phyloP scores from a whole-genome alignment of 2,329 filamentous ascomycete species.

The Sporothrix pallida region DNA sequence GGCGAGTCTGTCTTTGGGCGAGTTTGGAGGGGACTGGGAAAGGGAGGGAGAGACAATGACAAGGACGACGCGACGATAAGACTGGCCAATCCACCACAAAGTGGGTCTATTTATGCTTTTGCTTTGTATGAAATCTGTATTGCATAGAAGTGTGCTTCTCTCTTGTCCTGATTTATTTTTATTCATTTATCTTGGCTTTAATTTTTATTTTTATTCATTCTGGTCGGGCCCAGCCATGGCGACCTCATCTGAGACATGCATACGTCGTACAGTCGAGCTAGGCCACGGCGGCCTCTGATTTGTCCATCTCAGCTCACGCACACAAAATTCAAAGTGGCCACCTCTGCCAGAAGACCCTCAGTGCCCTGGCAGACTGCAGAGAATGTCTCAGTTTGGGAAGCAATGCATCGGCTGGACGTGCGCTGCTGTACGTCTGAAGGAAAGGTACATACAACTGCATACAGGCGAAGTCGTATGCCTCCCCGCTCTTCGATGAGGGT shows the following conservation, averaged over 20 bases:
- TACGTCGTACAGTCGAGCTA: neutral
- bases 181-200: neutral
- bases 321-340: neutral
- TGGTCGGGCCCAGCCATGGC: neutral
- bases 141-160: too few relatives aligned
- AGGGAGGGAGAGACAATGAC: constrained; percentile 13
- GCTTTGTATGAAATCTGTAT: neutral
- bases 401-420: neutral
- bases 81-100: neutral
- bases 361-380: neutral
- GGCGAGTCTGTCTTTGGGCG: neutral
- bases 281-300: constrained; percentile 2
- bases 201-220: neutral
- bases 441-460: neutral
- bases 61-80: neutral
- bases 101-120: constrained; percentile 13
- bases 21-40: constrained; percentile 10
- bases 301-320: constrained; percentile 8
- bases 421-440: neutral
- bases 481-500: neutral
- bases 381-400: constrained; percentile 14
- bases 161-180: neutral
- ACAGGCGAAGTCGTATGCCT: neutral
- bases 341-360: neutral
- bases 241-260: constrained; percentile 27